phyloP scores from a whole-genome alignment of 306 rosid genomes.

The Malus orientalis region DNA sequence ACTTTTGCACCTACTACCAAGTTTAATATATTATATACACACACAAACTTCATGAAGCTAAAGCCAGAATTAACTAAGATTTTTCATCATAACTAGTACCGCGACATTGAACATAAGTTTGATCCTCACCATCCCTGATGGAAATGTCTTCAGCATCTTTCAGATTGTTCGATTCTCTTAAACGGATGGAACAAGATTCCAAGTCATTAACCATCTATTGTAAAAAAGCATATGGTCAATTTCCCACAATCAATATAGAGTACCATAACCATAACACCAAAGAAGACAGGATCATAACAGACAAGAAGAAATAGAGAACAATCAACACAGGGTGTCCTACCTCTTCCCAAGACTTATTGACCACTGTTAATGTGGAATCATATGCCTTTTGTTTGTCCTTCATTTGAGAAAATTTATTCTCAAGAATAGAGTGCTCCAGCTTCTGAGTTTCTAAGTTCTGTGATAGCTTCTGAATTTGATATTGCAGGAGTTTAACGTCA shows the following conservation, averaged over 20 bases:
- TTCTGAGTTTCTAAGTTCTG: conserved; percentile 91
- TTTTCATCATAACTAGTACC: not conserved
- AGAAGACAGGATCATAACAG: not conserved
- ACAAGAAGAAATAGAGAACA: not conserved
- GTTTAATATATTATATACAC: not conserved
- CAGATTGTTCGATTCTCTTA: conserved; percentile 40
- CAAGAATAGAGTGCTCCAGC: conserved; percentile 56
- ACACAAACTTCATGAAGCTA: not conserved
- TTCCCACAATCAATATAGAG: conserved; percentile 19
- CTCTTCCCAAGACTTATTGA: conserved; percentile 70
- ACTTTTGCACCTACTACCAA: not conserved
- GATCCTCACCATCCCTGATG: conserved; percentile 39
- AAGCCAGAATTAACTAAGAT: not conserved
- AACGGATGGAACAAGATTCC: conserved; percentile 47
- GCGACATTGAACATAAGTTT: not conserved
- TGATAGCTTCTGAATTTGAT: conserved; percentile 79
- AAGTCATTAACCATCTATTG: conserved; percentile 61
- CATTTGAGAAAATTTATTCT: conserved; percentile 51
- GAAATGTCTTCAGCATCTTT: conserved; percentile 26
- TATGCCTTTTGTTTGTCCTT: conserved; percentile 61
- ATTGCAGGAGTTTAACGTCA: conserved; percentile 77
- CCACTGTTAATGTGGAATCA: conserved; percentile 50
- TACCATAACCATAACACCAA: conserved; percentile 10
- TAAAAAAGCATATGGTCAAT: conserved; percentile 17
- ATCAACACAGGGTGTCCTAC: conserved; percentile 26